Conservation (phyloP, 2,329 filamentous ascomycete species). For the Trichoderma semiorbis region DNA sequence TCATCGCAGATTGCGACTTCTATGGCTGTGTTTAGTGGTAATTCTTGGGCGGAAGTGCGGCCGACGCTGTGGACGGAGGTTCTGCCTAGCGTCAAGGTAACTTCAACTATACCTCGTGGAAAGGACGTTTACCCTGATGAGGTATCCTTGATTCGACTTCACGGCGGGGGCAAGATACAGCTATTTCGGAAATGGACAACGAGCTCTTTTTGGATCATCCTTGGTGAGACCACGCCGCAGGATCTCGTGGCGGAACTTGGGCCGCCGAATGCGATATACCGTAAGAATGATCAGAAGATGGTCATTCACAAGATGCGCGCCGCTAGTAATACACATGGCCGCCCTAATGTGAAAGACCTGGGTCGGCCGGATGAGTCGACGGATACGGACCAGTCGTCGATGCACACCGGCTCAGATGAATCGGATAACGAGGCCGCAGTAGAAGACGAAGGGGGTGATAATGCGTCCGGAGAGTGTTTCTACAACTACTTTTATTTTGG, state of each 20-base stretch:
- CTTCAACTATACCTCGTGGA: constrained; percentile 64
- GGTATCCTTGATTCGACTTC: constrained; percentile 73
- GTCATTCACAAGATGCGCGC: constrained; percentile 72
- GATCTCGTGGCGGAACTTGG: constrained; percentile 88
- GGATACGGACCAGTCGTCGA: constrained; percentile 73
- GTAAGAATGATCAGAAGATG: constrained; percentile 84
- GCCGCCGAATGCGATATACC: constrained; percentile 89
- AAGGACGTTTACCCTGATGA: constrained; percentile 85
- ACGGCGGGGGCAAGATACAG: constrained; percentile 76
- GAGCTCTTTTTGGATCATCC: constrained; percentile 63
- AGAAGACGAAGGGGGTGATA: constrained; percentile 52
- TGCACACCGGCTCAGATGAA: constrained; percentile 68
- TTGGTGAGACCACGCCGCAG: constrained; percentile 88
- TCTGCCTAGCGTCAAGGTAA: constrained; percentile 70
- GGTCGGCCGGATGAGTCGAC: constrained; percentile 55
- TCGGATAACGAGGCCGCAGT: constrained; percentile 55
- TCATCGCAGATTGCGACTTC: constrained; percentile 73
- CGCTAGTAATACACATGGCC: constrained; percentile 48
- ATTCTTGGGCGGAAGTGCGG: constrained; percentile 85
- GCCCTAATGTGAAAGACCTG: constrained; percentile 43
- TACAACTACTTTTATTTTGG: constrained; percentile 98
- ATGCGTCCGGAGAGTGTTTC: constrained; percentile 72
- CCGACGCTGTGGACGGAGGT: constrained; percentile 71
- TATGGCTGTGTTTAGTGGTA: constrained; percentile 87
- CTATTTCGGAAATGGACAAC: constrained; percentile 68